Percentiles rank a stretch among this genome's conserved stretches.
phyloP scores from a whole-genome alignment of 2,329 filamentous ascomycete genomes.

The Phialophora macrospora region DNA sequence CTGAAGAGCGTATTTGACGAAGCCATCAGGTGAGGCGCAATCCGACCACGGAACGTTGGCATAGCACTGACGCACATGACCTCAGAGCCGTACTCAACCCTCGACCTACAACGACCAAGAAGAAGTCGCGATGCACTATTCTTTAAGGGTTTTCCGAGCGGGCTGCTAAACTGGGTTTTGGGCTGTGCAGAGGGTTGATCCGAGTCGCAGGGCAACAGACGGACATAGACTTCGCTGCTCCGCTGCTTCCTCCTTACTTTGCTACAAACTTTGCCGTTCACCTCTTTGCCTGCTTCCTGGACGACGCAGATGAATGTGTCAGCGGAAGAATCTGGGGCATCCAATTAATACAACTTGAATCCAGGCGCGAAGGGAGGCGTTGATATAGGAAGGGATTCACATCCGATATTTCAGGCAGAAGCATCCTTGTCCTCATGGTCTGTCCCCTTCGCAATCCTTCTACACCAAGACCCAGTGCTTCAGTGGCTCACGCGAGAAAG shows the following conservation, averaged over 20 bases:
- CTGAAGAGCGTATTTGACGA: slow-evolving; percentile 99
- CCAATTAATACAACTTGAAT: slow-evolving; percentile 32
- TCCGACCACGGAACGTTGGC: slow-evolving; percentile 1
- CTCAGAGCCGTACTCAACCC: slow-evolving; percentile 56
- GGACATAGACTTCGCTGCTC: slow-evolving; percentile 34
- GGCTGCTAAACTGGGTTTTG: slow-evolving; percentile 9
- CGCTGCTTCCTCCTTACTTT: slow-evolving; percentile 23
- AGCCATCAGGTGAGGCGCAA: slow-evolving; percentile 79
- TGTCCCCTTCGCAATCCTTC: background rate
- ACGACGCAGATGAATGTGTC: slow-evolving; percentile 6
- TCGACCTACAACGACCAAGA: slow-evolving; percentile 51
- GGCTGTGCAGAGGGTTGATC: slow-evolving; percentile 9
- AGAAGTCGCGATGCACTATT: slow-evolving; percentile 52
- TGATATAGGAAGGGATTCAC: slow-evolving; percentile 28
- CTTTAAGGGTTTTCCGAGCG: slow-evolving; percentile 41
- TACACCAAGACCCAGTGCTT: background rate
- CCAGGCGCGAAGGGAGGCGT: slow-evolving; percentile 26
- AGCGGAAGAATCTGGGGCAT: slow-evolving; percentile 18
- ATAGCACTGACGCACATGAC: slow-evolving; percentile 12
- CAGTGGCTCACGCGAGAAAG: slow-evolving; percentile 44
- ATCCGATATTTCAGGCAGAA: slow-evolving; percentile 19
- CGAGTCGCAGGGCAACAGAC: slow-evolving; percentile 29
- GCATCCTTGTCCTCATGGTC: slow-evolving; percentile 11
- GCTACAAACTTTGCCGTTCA: slow-evolving; percentile 11
- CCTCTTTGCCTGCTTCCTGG: slow-evolving; percentile 6